phyloP scores from a whole-genome alignment of 257 asterid genomes.

The Solanum dulcamara region DNA sequence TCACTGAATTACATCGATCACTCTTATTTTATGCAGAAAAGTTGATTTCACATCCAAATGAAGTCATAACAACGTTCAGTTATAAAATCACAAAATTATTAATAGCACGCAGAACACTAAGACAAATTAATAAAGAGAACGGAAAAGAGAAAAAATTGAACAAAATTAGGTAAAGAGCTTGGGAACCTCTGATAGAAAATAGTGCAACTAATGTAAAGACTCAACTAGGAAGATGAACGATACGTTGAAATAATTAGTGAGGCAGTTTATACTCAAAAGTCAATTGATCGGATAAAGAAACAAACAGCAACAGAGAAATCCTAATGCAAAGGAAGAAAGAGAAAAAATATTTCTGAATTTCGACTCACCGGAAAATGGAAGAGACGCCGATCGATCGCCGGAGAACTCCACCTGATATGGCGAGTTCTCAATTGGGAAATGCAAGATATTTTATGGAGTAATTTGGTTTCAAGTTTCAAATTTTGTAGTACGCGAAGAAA shows the following conservation, averaged over 20 bases:
- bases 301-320: background rate
- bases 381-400: background rate
- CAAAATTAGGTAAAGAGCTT: background rate
- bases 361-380: background rate
- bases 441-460: background rate
- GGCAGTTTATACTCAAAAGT: background rate
- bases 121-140: background rate
- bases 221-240: background rate
- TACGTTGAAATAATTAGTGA: background rate
- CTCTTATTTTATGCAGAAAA: background rate
- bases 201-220: background rate
- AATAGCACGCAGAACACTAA: background rate
- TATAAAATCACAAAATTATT: background rate
- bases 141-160: background rate
- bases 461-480: background rate
- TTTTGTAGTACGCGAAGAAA: background rate
- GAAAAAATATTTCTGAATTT: background rate
- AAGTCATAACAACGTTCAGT: background rate
- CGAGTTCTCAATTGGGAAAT: background rate
- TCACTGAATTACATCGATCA: background rate
- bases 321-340: background rate
- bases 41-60: background rate
- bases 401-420: background rate
- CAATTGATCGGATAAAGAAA: background rate
- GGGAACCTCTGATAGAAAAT: background rate